Conservation (phyloP, 192 early-diverging fungal genomes). For the Backusella australiensis region DNA sequence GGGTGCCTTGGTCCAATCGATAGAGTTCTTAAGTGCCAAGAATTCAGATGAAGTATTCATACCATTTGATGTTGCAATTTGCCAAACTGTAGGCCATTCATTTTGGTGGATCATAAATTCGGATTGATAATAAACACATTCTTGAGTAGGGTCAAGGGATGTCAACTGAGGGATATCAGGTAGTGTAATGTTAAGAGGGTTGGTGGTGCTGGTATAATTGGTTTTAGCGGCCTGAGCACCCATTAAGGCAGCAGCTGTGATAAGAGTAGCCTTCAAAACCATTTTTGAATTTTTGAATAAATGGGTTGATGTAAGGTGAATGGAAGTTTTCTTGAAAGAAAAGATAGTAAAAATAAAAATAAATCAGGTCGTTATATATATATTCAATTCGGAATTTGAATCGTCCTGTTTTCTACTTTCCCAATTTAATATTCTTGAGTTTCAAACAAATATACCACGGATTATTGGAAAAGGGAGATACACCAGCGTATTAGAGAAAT, state of each 20-base stretch:
- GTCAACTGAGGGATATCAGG: constrained; percentile 33
- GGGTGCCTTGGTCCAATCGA: constrained; percentile 39
- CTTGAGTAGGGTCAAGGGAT: constrained; percentile 18
- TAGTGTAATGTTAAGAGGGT: constrained; percentile 28
- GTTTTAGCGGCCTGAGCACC: constrained; percentile 3
- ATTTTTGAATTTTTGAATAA: not conserved
- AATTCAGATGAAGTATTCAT: constrained; percentile 32
- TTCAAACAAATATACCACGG: not conserved
- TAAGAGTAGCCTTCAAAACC: constrained; percentile 9
- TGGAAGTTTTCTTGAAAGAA: not conserved
- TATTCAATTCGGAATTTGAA: not conserved
- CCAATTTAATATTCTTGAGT: not conserved
- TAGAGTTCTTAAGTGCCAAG: constrained; percentile 33
- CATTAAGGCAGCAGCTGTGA: not conserved
- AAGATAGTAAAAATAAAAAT: not conserved
- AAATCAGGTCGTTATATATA: not conserved
- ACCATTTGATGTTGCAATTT: constrained; percentile 9
- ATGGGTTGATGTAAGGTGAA: not conserved
- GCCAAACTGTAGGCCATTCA: constrained; percentile 22
- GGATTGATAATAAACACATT: constrained; percentile 19
- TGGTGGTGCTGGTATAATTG: not conserved
- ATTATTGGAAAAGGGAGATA: not conserved
- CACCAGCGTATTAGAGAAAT: not conserved
- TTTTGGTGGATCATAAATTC: not conserved
- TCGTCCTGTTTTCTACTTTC: not conserved